A percentile compares a stretch with the other conserved stretches of the same genome.
Evolutionary conservation across 2,329 filamentous ascomycete species (phyloP).

Genomic region (Cladophialophora yegresii): DNA sequence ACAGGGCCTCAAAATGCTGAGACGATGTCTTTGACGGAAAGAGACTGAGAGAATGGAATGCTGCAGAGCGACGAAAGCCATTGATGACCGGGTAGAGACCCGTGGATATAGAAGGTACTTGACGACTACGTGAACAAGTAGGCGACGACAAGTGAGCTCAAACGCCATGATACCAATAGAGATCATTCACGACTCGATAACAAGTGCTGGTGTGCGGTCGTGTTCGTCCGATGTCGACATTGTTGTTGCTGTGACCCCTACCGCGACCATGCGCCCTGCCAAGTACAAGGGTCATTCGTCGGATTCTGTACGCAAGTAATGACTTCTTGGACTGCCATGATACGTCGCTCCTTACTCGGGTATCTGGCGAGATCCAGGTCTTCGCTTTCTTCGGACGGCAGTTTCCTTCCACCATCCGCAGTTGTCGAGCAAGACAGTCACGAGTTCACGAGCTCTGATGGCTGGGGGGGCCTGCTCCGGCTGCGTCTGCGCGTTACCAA

Average conservation of each 20-base stretch:
- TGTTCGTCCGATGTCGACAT: background rate
- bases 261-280: no score
- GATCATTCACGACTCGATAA: background rate
- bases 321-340: no score
- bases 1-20: background rate
- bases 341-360: no score
- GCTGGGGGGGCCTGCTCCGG: background rate
- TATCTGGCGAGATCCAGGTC: no score
- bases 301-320: no score
- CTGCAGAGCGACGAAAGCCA: background rate
- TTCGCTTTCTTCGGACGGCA: no score
- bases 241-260: background rate
- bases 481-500: background rate
- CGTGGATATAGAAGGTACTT: background rate
- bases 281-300: no score
- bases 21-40: background rate
- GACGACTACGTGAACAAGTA: background rate
- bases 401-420: no score
- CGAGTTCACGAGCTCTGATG: no score
- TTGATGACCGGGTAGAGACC: background rate
- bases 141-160: background rate
- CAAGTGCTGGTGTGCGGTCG: background rate
- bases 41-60: background rate
- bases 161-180: background rate
- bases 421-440: no score